Conservation (phyloP, 2,329 filamentous ascomycete species). For the Zalaria sp. region DNA sequence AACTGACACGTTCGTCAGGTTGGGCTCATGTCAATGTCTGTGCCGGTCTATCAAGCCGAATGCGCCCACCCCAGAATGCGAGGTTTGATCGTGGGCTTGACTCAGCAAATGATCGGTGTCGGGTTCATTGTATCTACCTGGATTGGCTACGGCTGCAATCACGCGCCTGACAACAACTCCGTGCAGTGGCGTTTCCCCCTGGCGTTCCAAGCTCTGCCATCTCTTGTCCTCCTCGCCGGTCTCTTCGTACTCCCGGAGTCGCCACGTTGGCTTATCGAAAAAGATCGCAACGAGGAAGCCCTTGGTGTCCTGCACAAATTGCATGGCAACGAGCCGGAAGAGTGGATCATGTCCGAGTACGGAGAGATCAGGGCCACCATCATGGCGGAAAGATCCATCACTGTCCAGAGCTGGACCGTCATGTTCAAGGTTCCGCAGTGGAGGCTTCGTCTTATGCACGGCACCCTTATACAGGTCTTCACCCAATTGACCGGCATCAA, state of each 20-base stretch:
- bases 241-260: constrained; percentile 16
- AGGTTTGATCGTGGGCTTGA: constrained; percentile 42
- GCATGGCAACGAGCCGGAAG: constrained; percentile 27
- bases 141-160: constrained; percentile 35
- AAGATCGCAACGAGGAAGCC: constrained; percentile 11
- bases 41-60: constrained; percentile 51
- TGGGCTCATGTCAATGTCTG: constrained; percentile 43
- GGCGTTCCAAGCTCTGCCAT: constrained; percentile 25
- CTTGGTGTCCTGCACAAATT: constrained; percentile 28
- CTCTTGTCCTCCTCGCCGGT: constrained; percentile 18
- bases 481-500: constrained; percentile 7
- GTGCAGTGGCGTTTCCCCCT: constrained; percentile 23
- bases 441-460: constrained; percentile 22
- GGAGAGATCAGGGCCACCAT: constrained; percentile 48
- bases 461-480: constrained; percentile 8
- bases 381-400: constrained; percentile 42
- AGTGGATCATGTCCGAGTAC: constrained; percentile 39
- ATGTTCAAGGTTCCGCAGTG: constrained; percentile 45
- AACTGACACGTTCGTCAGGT: constrained; percentile 12
- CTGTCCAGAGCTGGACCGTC: constrained; percentile 38
- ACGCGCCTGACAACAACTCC: constrained; percentile 20
- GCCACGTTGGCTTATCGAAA: constrained; percentile 14
- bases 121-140: constrained; percentile 43
- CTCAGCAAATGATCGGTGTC: constrained; percentile 43
- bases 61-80: constrained; percentile 44